These are phyloP conservation scores for Ochetophila trinervis DNA, from an alignment of 306 rosid genomes.

Conservation along the genomic window DNA sequence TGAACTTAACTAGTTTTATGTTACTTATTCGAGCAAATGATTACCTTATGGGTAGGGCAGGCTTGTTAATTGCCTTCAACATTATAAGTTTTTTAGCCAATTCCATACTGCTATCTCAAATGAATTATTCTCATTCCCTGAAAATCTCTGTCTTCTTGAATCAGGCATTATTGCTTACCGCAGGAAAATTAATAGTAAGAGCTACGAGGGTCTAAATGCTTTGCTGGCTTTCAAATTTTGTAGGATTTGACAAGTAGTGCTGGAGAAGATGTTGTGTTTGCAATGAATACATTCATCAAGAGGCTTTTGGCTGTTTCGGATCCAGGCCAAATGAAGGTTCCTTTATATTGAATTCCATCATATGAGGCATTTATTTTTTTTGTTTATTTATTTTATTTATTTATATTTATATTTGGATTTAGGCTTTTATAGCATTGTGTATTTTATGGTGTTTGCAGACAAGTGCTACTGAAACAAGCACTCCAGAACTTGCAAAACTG, in stretches of 20 bases:
- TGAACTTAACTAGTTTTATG: too few relatives aligned
- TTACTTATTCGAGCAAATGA: too few relatives aligned
- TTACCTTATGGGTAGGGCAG: too few relatives aligned
- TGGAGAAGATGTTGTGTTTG: conserved; percentile 91
- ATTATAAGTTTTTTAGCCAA: too few relatives aligned
- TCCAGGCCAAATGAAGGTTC: conserved; percentile 86
- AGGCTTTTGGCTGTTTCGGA: conserved; percentile 90
- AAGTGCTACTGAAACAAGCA: conserved; percentile 64
- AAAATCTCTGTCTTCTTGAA: background rate
- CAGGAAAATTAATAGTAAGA: background rate
- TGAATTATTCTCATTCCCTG: too few relatives aligned
- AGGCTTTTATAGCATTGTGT: background rate
- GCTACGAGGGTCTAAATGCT: background rate
- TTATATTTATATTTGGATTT: too few relatives aligned
- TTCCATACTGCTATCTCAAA: too few relatives aligned
- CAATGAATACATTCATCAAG: conserved; percentile 95
- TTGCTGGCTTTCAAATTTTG: conserved; percentile 13
- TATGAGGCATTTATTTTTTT: background rate
- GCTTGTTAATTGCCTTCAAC: too few relatives aligned
- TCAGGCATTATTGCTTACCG: background rate
- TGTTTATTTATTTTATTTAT: background rate
- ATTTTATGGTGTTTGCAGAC: conserved; percentile 45
- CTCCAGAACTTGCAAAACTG: conserved; percentile 84
- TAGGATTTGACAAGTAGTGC: conserved; percentile 92
- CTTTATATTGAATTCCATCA: background rate